These are phyloP conservation scores for Candida tallmaniae DNA, from an alignment of 805 yeast genomes.

Conservation along the genomic window DNA sequence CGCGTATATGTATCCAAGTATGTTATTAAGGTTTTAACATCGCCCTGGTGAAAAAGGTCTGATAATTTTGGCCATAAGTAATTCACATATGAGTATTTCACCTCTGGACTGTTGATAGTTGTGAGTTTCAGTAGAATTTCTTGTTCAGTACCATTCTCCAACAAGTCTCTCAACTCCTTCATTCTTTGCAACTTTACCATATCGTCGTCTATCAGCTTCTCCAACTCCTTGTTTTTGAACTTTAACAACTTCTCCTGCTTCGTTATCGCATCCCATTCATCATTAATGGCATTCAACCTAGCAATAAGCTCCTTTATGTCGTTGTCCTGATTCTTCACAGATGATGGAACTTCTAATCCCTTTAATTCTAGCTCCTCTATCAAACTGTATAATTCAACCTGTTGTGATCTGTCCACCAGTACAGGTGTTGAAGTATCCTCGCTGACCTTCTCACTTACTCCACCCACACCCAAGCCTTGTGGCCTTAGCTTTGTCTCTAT, in stretches of 20 bases:
- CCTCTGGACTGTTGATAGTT: constrained; percentile 4
- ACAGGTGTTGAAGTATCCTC: constrained; percentile 14
- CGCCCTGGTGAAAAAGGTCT: neutral
- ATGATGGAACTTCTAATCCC: constrained; percentile 32
- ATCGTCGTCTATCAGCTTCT: constrained; percentile 1
- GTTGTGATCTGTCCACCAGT: neutral
- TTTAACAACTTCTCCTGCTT: constrained; percentile 10
- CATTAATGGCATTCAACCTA: constrained; percentile 12
- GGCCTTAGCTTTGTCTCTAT: constrained; percentile 66
- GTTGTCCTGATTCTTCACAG: constrained; percentile 22
- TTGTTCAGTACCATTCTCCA: neutral
- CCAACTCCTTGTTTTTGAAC: constrained; percentile 6
- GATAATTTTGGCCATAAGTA: constrained; percentile 2
- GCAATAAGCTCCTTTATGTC: constrained; percentile 11
- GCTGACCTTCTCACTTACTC: constrained; percentile 33
- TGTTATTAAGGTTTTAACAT: neutral
- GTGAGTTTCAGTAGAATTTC: constrained; percentile 2
- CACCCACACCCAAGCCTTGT: constrained; percentile 74
- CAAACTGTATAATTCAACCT: constrained; percentile 22
- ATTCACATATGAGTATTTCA: constrained; percentile 7
- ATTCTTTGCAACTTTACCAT: neutral
- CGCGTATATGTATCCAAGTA: constrained; percentile 1
- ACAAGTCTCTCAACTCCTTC: constrained; percentile 1
- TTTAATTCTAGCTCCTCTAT: constrained; percentile 31
- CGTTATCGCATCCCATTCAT: constrained; percentile 12